Evolutionary conservation across 2,329 filamentous ascomycete species (phyloP), one percentile per base, ranked within the genome.

Genomic region (Bipolaris cookei): DNA sequence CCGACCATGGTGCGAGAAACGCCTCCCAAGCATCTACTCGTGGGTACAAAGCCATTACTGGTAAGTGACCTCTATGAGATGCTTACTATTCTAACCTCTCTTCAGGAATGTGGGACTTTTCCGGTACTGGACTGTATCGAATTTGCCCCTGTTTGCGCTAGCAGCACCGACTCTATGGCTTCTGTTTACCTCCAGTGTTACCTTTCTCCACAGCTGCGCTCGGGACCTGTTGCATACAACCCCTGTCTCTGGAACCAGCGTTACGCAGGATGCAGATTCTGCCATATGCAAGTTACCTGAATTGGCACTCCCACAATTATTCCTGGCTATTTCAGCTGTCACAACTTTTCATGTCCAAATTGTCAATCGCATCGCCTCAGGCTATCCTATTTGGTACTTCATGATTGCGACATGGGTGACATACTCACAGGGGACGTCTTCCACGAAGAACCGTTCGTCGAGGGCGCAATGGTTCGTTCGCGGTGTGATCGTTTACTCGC

Each of bases 341-440:
- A 91, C 88, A 11, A 91, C 81, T 61, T 96, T 96, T 71, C 95
- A 99, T 72, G 90, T 97, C 23, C 95, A 99, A 77, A 96, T 99
- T 65, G 89, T 98, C 68, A 96, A 90, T 42, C 86, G 95, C 21
- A 83, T 99, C 14, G 89, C 91, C 1, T 97, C 93, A 0, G 94
- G 88, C 0, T 97, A 94, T 75, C 90, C 92, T 1, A 77, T 95
- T 16, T 97, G 92, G 92, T 95, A 97, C 73, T 88, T 90, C 82
- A 91, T 89, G 82, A 74, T 96, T 37, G 90, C 90, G 0, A 45
- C 49, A 52, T 70, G 68, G 63, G 55, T 74, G 16, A 55, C 53
- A 25, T 45, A 56, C 11, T 48, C 45, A 8, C 43, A 28, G 28
- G 44, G 16, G 4, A 47, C 23, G 18, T 21, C 6, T 25, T 20